Conservation (phyloP, 768 basidiomycete genomes). For the Paxillus involutus region DNA sequence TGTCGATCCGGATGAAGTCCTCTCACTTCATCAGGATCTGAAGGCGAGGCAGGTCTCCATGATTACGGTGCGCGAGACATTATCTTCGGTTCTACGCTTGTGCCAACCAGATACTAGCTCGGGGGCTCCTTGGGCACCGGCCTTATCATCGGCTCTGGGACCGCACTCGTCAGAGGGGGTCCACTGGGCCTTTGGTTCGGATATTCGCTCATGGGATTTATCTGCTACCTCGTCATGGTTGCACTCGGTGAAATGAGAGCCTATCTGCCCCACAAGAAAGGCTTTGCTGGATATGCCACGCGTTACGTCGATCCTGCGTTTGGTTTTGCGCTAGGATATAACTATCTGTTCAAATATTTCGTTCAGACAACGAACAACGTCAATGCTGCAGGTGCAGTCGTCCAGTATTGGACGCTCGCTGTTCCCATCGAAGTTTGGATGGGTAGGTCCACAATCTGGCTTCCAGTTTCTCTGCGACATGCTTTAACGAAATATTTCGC, state of each 20-base stretch:
- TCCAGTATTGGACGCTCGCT: constrained; percentile 46
- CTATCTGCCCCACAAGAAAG: constrained; percentile 59
- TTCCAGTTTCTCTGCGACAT: not conserved
- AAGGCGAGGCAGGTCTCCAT: constrained; percentile 55
- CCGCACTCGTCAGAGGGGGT: constrained; percentile 55
- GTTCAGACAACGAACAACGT: constrained; percentile 68
- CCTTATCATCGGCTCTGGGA: constrained; percentile 58
- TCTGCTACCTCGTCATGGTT: constrained; percentile 62
- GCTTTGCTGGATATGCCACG: constrained; percentile 55
- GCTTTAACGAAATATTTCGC: constrained; percentile 2
- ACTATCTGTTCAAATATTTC: constrained; percentile 61
- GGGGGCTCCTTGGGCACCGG: constrained; percentile 56
- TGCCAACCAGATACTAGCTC: constrained; percentile 27
- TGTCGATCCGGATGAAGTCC: constrained; percentile 34
- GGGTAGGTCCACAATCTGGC: constrained; percentile 36
- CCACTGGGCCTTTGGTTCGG: constrained; percentile 45
- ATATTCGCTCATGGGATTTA: constrained; percentile 50
- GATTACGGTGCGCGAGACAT: constrained; percentile 43
- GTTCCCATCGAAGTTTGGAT: constrained; percentile 55
- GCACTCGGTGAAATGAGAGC: constrained; percentile 40
- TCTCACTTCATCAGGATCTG: constrained; percentile 47
- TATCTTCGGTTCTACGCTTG: not conserved
- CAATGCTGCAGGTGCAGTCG: constrained; percentile 57
- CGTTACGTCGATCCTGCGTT: constrained; percentile 69
- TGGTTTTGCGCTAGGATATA: constrained; percentile 51